Conservation (phyloP, 169 alveolate genomes). For the Plasmodium falciparum region DNA sequence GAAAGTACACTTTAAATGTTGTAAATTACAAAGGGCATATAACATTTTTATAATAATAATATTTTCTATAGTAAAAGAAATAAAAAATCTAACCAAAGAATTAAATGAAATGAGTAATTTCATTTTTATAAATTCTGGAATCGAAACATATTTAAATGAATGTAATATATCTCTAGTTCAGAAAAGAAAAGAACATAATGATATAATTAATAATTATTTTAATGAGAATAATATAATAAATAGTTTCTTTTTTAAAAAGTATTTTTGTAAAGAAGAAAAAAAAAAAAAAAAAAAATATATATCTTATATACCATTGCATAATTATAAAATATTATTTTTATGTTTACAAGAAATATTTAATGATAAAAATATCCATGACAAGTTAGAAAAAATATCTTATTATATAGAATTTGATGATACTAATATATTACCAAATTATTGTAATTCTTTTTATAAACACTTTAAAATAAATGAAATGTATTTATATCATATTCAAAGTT, state of each 20-base stretch:
- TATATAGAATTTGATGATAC: constrained; percentile 43
- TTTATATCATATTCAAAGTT: constrained; percentile 48
- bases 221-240: constrained; percentile 16
- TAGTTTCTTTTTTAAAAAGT: constrained; percentile 30
- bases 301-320: constrained; percentile 50
- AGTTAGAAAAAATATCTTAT: constrained; percentile 43
- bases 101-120: constrained; percentile 42
- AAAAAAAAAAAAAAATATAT: constrained; percentile 59
- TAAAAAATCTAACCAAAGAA: constrained; percentile 35
- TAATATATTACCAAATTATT: constrained; percentile 29
- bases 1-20: constrained; percentile 33
- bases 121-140: constrained; percentile 74
- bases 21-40: constrained; percentile 61
- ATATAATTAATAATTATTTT: neutral
- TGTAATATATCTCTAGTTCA: constrained; percentile 23
- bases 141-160: constrained; percentile 67
- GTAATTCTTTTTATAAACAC: constrained; percentile 34
- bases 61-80: constrained; percentile 67
- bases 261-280: constrained; percentile 1
- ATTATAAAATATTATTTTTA: constrained; percentile 41
- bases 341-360: constrained; percentile 42
- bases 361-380: constrained; percentile 17
- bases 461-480: constrained; percentile 34
- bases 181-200: neutral
- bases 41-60: constrained; percentile 23